These are phyloP conservation scores for Erysimum pusillum DNA, from an alignment of 441 rosid genomes.

Conservation along the genomic window DNA sequence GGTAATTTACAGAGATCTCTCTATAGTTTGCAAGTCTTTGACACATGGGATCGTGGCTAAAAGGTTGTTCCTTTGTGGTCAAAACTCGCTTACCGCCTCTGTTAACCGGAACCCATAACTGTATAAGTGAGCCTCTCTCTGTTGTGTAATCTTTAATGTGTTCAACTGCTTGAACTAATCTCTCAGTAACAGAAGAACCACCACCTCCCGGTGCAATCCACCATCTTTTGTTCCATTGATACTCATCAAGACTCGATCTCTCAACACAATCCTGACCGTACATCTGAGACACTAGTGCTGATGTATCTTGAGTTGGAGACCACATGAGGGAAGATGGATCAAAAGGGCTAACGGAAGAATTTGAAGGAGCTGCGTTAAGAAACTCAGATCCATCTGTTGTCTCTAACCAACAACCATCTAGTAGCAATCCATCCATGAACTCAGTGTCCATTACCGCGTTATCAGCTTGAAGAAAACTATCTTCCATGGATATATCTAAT, in stretches of 20 bases:
- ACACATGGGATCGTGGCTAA: slow-evolving; percentile 66
- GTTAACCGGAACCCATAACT: slow-evolving; percentile 87
- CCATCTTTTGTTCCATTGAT: slow-evolving; percentile 57
- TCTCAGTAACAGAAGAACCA: slow-evolving; percentile 69
- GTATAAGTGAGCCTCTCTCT: slow-evolving; percentile 80
- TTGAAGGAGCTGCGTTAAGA: slow-evolving; percentile 55
- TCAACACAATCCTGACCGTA: slow-evolving; percentile 53
- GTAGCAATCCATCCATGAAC: slow-evolving; percentile 74
- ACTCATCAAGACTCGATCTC: slow-evolving; percentile 41
- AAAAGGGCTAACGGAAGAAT: slow-evolving; percentile 49
- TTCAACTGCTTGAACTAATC: slow-evolving; percentile 74
- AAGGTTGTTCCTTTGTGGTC: slow-evolving; percentile 79
- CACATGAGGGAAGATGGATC: slow-evolving; percentile 57
- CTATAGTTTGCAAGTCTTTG: slow-evolving; percentile 76
- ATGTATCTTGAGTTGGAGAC: slow-evolving; percentile 51
- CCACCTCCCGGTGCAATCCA: slow-evolving; percentile 80
- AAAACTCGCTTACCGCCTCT: slow-evolving; percentile 71
- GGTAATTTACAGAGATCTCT: slow-evolving; percentile 76
- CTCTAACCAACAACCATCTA: slow-evolving; percentile 94
- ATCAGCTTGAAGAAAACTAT: slow-evolving; percentile 55
- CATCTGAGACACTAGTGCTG: slow-evolving; percentile 46
- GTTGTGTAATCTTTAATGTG: slow-evolving; percentile 64
- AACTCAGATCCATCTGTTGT: slow-evolving; percentile 82
- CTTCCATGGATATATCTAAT: slow-evolving; percentile 58
- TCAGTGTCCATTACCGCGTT: slow-evolving; percentile 69